Percentiles rank a stretch among this genome's conserved stretches.
Conservation (phyloP, 495 filamentous ascomycete species). For the Penicillium roqueforti region DNA sequence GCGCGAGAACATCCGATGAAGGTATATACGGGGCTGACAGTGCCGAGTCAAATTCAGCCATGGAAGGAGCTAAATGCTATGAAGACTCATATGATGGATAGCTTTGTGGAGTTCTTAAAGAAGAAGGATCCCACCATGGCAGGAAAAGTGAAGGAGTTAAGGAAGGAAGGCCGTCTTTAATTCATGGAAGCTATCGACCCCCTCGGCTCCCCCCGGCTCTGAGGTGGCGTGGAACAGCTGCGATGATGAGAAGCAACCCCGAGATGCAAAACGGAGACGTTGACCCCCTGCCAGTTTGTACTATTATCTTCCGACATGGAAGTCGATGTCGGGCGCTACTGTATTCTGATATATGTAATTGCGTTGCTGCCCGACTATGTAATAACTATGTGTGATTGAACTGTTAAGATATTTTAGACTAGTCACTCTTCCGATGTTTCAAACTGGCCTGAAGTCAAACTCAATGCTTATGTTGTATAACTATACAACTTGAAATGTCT, state of each 20-base stretch:
- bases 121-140: neutral
- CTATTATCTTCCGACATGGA: too few relatives aligned
- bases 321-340: too few relatives aligned
- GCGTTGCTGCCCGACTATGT: neutral
- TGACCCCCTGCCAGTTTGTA: too few relatives aligned
- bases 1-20: slow-evolving; percentile 14
- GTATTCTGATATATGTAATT: too few relatives aligned
- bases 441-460: neutral
- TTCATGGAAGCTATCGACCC: neutral
- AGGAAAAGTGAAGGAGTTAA: neutral
- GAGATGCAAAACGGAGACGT: too few relatives aligned
- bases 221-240: too few relatives aligned
- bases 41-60: slow-evolving; percentile 10
- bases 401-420: too few relatives aligned
- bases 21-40: slow-evolving; percentile 20
- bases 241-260: too few relatives aligned
- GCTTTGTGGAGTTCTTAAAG: slow-evolving; percentile 1
- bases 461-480: neutral
- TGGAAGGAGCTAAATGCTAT: slow-evolving; percentile 17
- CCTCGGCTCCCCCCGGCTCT: too few relatives aligned
- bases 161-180: neutral
- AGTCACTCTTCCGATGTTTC: neutral
- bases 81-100: neutral
- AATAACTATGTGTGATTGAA: too few relatives aligned
- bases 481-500: neutral